phyloP scores from a whole-genome alignment of 73 alveolate genomes.

The Paraurostyla sp. region DNA sequence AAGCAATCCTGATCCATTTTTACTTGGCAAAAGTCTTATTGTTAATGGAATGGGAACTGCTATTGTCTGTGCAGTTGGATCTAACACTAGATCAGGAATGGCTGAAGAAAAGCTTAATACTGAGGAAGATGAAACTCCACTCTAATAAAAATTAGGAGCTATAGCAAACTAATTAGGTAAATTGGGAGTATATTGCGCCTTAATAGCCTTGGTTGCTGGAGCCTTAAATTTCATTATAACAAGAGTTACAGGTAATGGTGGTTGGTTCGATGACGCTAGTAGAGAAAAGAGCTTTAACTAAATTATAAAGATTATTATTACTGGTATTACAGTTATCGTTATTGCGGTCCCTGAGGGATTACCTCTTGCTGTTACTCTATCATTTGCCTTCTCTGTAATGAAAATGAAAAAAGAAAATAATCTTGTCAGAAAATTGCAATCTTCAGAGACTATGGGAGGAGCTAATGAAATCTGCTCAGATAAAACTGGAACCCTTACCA shows the following conservation, averaged over 20 bases:
- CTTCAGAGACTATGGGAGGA: conserved; percentile 97
- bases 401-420: conserved; percentile 92
- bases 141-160: conserved; percentile 86
- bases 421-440: conserved; percentile 88
- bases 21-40: conserved; percentile 87
- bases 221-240: conserved; percentile 46
- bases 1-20: conserved; percentile 89
- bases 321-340: conserved; percentile 92
- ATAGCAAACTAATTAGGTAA: conserved; percentile 94
- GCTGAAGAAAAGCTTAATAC: conserved; percentile 76
- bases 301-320: conserved; percentile 71
- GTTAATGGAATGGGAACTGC: conserved; percentile 91
- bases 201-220: conserved; percentile 79
- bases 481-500: conserved; percentile 96
- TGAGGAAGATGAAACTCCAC: conserved; percentile 90
- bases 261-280: conserved; percentile 51
- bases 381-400: conserved; percentile 93
- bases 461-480: conserved; percentile 94
- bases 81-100: conserved; percentile 82
- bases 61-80: conserved; percentile 89
- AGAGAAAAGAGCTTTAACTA: conserved; percentile 50
- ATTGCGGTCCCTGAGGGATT: conserved; percentile 98
- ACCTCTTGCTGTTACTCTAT: conserved; percentile 95
- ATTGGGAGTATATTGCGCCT: conserved; percentile 87
- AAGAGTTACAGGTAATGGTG: conserved; percentile 65